These are phyloP conservation scores for Schwanniomyces occidentalis DNA, from an alignment of 805 yeast genomes.

Conservation along the genomic window DNA sequence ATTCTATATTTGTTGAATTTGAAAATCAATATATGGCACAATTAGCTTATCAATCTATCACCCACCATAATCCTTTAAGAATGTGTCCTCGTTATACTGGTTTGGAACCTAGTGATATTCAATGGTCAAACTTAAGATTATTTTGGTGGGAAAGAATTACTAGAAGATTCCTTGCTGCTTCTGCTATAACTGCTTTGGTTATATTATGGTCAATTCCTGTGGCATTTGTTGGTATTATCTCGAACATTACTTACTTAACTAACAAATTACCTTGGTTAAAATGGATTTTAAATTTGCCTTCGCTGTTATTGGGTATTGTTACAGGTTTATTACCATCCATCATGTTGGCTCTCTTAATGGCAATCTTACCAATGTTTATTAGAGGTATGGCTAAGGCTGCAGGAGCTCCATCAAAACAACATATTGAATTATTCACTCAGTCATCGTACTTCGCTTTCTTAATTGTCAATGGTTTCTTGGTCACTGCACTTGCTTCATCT, in stretches of 20 bases:
- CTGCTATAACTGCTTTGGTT: conserved; percentile 56
- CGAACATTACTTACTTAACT: conserved; percentile 78
- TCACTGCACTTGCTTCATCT: conserved; percentile 70
- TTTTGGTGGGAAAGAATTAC: conserved; percentile 77
- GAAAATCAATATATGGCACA: conserved; percentile 76
- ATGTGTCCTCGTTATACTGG: conserved; percentile 64
- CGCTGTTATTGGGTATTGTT: conserved; percentile 70
- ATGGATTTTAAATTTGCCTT: conserved; percentile 76
- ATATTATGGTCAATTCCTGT: conserved; percentile 97
- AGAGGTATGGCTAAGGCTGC: conserved; percentile 63
- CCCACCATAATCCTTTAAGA: conserved; percentile 66
- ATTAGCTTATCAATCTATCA: conserved; percentile 61
- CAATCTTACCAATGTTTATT: conserved; percentile 81
- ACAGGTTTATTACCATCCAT: conserved; percentile 88
- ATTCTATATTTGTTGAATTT: conserved; percentile 77
- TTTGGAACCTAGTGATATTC: conserved; percentile 59
- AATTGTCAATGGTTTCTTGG: conserved; percentile 68
- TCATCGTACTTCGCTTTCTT: conserved; percentile 68
- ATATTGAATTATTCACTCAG: conserved; percentile 64
- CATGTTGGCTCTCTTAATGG: conserved; percentile 78
- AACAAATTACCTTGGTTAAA: conserved; percentile 68
- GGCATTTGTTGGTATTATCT: conserved; percentile 93
- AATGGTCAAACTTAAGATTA: conserved; percentile 73
- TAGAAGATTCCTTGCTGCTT: conserved; percentile 51
- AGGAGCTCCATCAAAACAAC: conserved; percentile 59